These are phyloP conservation scores for Boletus insuetus DNA, from an alignment of 768 basidiomycete species.

Conservation along the genomic window DNA sequence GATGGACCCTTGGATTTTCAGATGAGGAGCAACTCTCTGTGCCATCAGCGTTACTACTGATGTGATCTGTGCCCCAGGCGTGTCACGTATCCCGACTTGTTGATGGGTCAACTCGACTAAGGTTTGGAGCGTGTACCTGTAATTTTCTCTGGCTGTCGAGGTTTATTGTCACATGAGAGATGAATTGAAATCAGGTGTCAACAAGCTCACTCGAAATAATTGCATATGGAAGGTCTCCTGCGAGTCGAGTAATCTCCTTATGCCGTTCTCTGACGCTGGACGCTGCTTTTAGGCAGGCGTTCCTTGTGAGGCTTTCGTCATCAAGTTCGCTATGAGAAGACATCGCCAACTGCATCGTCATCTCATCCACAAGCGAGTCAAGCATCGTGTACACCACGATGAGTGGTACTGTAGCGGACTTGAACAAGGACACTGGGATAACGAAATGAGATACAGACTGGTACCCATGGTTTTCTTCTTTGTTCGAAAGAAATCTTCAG, in stretches of 20 bases:
- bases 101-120: not conserved
- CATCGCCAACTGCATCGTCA: not conserved
- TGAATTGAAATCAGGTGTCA: not conserved
- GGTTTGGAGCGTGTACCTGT: not conserved
- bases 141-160: not conserved
- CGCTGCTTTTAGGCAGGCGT: not conserved
- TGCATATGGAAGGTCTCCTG: not conserved
- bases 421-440: not conserved
- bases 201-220: not conserved
- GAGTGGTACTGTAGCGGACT: not conserved
- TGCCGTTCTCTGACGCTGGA: not conserved
- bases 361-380: not conserved
- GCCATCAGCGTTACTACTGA: not conserved
- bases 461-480: not conserved
- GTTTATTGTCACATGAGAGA: not conserved
- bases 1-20: not conserved
- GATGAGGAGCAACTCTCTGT: not conserved
- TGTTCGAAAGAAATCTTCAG: not conserved
- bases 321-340: not conserved
- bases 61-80: not conserved
- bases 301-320: not conserved
- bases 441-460: not conserved
- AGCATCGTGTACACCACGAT: not conserved
- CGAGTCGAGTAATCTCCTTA: not conserved
- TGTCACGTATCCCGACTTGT: not conserved